Evolutionary conservation across 495 filamentous ascomycete genomes (phyloP), one percentile per base, ranked within the genome.

Genomic region (Penicillium canariense): DNA sequence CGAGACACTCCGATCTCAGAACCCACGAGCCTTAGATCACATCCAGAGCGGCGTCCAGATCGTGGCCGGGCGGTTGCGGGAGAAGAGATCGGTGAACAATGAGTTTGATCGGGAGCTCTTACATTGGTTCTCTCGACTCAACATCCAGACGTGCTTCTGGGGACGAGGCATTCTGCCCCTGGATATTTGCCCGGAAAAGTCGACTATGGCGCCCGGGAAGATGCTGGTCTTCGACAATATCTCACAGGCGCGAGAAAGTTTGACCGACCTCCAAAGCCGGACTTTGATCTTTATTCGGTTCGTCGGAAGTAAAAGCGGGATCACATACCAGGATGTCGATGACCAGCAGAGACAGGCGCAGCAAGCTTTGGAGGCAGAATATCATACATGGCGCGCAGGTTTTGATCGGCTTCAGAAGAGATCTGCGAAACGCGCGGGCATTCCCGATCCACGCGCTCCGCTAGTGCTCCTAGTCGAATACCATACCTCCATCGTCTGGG

Each of bases 1-100:
- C 0, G 69, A 72, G 23, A 63, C 68, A 50, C 48, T 72, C 3
- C 54, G 50, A 15, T 54, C 52, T 0, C 61, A 68, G 27, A 42
- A 42, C 34, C 23, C 22, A n/a, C 57, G 56, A 23, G 65, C 67
- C 0, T 36, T 68, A 15, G 52, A 61, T 47, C 67, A 70, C 43
- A 39, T 63, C 2, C 23, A 55, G 23, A 56, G 53, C 4, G 64
- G 61, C 11, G 20, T 43, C 31, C 48, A 35, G 11, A 17, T 23
- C 25, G 14, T 42, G 14, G 23, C 43, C 8, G 14, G 23, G 8
- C 43, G 43, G 28, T 20, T 30, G n/a, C 5, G 28, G 26, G 26
- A 17, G 23, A 34, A 52, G 6, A n/a, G 10, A 36, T 42, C 22
- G 12, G 6, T 27, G 11, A 17, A 30, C 15, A 27, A 12, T 9